Evolutionary conservation across 495 filamentous ascomycete species (phyloP).

Genomic region (Daldinia bambusicola): DNA sequence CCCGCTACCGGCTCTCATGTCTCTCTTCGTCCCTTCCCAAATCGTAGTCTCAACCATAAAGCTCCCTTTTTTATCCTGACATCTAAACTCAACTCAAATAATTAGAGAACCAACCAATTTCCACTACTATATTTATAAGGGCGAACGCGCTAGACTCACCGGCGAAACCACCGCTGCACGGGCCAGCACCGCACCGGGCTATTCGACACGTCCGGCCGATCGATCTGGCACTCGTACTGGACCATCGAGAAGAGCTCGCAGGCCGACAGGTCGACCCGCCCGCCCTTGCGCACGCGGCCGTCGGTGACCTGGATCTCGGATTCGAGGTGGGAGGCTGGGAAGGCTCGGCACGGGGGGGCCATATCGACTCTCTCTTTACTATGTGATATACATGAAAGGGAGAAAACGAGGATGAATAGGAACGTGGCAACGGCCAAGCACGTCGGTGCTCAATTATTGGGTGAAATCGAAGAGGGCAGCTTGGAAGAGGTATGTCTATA

Average conservation of each 20-base stretch:
- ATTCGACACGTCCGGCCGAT: constrained; percentile 60
- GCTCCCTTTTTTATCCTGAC: constrained; percentile 67
- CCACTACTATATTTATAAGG: too few relatives aligned
- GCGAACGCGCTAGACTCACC: constrained; percentile 57
- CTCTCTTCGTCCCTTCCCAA: constrained; percentile 66
- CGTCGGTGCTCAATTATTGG: constrained; percentile 71
- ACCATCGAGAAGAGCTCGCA: constrained; percentile 81
- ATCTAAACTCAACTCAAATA: constrained; percentile 60
- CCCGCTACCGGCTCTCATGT: constrained; percentile 7
- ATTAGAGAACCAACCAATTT: neutral
- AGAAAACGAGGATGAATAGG: constrained; percentile 38
- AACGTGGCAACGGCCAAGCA: constrained; percentile 37
- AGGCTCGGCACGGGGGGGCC: constrained; percentile 68
- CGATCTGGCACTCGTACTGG: constrained; percentile 82
- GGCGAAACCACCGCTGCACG: constrained; percentile 79
- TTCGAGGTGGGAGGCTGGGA: constrained; percentile 64
- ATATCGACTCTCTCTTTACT: constrained; percentile 51
- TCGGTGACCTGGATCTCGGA: constrained; percentile 59
- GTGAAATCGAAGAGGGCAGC: constrained; percentile 70
- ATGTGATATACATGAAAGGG: constrained; percentile 1
- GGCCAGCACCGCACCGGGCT: constrained; percentile 76
- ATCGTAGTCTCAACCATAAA: constrained; percentile 85
- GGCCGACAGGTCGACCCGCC: constrained; percentile 66
- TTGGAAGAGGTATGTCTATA: constrained; percentile 70
- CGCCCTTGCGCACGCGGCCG: constrained; percentile 63